A percentile compares a stretch with the other conserved stretches of the same genome.
These are phyloP conservation scores for Cubamyces lactineus DNA, from an alignment of 768 basidiomycete genomes.

Conservation along the genomic window DNA sequence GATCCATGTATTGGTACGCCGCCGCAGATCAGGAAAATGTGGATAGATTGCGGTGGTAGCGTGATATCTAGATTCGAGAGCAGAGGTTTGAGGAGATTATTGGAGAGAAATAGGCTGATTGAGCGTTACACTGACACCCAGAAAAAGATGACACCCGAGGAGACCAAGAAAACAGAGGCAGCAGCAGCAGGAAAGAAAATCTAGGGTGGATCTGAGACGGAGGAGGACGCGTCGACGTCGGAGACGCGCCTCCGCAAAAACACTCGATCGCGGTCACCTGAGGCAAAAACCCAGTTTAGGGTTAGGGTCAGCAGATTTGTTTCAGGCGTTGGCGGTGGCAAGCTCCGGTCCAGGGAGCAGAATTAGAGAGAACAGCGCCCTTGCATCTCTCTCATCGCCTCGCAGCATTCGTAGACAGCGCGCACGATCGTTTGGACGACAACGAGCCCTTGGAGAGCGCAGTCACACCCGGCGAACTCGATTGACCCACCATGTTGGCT, in stretches of 20 bases:
- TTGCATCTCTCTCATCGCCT: background rate
- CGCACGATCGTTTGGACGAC: background rate
- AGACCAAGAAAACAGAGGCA: background rate
- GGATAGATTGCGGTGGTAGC: no score
- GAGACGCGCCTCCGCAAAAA: slow-evolving; percentile 10
- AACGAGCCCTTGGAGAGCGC: background rate
- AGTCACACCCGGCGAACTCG: background rate
- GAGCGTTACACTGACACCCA: no score
- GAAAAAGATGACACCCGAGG: no score
- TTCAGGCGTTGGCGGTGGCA: slow-evolving; percentile 1
- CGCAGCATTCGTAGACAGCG: background rate
- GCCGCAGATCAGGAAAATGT: no score
- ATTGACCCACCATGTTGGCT: slow-evolving; percentile 9
- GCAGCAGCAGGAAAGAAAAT: background rate
- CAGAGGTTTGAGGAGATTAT: no score
- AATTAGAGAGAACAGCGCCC: slow-evolving; percentile 1
- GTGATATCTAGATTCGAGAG: no score
- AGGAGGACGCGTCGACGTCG: slow-evolving; percentile 13
- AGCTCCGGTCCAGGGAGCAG: background rate
- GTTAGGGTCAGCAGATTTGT: slow-evolving; percentile 16
- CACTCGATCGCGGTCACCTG: slow-evolving; percentile 21
- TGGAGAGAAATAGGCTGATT: no score
- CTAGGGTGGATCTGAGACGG: background rate
- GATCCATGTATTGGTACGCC: no score
- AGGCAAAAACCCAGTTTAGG: background rate